These are phyloP conservation scores for Termitomyces heimii DNA, from an alignment of 768 basidiomycete genomes.

Conservation along the genomic window DNA sequence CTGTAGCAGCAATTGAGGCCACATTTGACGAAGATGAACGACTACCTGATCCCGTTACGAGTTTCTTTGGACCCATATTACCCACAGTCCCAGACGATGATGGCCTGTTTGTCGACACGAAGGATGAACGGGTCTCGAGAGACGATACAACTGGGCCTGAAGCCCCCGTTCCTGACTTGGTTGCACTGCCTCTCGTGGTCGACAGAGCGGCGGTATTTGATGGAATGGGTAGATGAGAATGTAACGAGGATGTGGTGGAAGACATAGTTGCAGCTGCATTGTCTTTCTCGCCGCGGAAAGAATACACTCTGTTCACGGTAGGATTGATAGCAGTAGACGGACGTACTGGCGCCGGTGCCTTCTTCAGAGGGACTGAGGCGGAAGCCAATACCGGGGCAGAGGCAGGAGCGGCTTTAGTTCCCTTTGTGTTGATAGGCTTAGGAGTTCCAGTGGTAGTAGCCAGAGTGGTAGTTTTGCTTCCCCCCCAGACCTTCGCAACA, in stretches of 20 bases:
- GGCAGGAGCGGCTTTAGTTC: conserved; percentile 17
- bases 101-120: conserved; percentile 19
- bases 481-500: conserved; percentile 70
- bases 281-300: conserved; percentile 14
- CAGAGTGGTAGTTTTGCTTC: conserved; percentile 32
- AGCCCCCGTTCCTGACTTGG: conserved; percentile 12
- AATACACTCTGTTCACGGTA: conserved; percentile 10
- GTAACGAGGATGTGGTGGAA: conserved; percentile 12
- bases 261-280: conserved; percentile 11
- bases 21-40: background rate
- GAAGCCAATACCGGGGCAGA: conserved; percentile 9
- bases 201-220: conserved; percentile 11
- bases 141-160: conserved; percentile 32
- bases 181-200: background rate
- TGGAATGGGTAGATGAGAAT: conserved; percentile 17
- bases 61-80: conserved; percentile 31
- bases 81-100: conserved; percentile 20
- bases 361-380: conserved; percentile 8
- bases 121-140: conserved; percentile 32
- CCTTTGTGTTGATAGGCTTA: background rate
- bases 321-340: conserved; percentile 16
- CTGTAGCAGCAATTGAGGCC: background rate
- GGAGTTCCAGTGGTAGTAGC: background rate
- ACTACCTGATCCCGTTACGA: conserved; percentile 5
- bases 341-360: conserved; percentile 11